Evolutionary conservation across 768 basidiomycete genomes (phyloP), one percentile per base, ranked within the genome.

Genomic region (Naganishia onofrii): DNA sequence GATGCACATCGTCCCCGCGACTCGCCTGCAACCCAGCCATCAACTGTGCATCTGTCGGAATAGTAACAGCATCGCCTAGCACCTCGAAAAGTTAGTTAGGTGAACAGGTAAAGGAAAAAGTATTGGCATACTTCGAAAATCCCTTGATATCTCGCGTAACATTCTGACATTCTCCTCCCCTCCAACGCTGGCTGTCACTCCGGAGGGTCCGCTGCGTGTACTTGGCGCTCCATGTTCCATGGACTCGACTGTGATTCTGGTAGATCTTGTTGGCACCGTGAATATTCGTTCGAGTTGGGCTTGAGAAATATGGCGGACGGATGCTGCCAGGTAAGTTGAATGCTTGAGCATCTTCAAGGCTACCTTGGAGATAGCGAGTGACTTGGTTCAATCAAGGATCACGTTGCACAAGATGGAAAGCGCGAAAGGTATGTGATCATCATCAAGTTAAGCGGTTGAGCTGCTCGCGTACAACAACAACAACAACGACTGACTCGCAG

Each of bases 1-100:
- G 38, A 66, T 82, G 82, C 2, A 82, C 82, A 66, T 80, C 80
- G 70, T 83, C 82, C 26, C 82, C 82, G 58, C 81, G 69, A 8
- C 78, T 70, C 0, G 81, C 81, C 44, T 66, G 52, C 21, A 82
- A 55, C 5, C 76, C 76, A 38, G 73, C 74, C 17, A 78, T 73
- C 0, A 82, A 73, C 74, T 80, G 78, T 3, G 72, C 77, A 70
- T 82, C 81, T 28, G 79, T 79, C 36, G 80, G 81, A 12, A 82
- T 76, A 1, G 80, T 81, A 15, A 80, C 69, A 9, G 81, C 81
- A 63, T 82, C 81, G 66, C 76, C 80, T 81, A 70, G 19, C 21
- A 5, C 23, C 48, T 21, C 23, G 38, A 23, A 55, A 19, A 17
- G 23, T 54, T 5, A 36, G 36, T 12, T 8, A 10, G 34, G 3